Base-by-base conservation (phyloP, 2,329 filamentous ascomycete species). In the Hypoxylon sp. region DNA sequence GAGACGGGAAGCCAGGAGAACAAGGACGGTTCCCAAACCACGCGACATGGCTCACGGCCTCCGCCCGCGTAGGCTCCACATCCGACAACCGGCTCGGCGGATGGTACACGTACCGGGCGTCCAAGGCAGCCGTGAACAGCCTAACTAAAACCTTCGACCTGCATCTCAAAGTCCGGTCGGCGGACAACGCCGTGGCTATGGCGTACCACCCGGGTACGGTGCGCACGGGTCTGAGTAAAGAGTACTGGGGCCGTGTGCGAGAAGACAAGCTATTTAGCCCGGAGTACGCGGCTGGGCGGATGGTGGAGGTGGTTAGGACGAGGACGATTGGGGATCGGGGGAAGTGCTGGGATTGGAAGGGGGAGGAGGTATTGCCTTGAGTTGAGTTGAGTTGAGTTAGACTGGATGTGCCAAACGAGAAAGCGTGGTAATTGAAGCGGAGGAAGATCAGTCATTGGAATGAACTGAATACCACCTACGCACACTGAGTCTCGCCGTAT, bases 151-250 rank as follows among this genome's bases (percentile, higher is more conserved):
- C 87, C 5, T 89, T 94, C 68, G 93, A 96, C 77, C 84, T 91
- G 29, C 87, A 90, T 75, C 80, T 96, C 33, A 79, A 80, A 37
- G 82, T 85, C 3, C 83, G 85, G 46, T 85, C 86, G 65, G 88
- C 85, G 0, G 85, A 87, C 0, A 88, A 87, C 56, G 92, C 91
- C 0, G 83, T 94, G 71, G 88, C 89, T 0, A 81, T 97, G 10
- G 87, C 86, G 9, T 85, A 96, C 75, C 93, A 96, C 79, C 93
- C 93, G 0, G 93, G 93, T 2, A 96, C 93, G 0, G 92, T 96
- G 53, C 90, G 86, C 81, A 96, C 93, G 55, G 90, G 86, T 9
- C 81, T 97, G 68, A 93, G 90, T 70, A 85, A 83, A 74, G 89
- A 89, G 47, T 96, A 92, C 76, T 95, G 92, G 92, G 82, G 76